Base-by-base conservation (phyloP, 73 alveolate genomes). In the Durusdinium trenchii region DNA sequence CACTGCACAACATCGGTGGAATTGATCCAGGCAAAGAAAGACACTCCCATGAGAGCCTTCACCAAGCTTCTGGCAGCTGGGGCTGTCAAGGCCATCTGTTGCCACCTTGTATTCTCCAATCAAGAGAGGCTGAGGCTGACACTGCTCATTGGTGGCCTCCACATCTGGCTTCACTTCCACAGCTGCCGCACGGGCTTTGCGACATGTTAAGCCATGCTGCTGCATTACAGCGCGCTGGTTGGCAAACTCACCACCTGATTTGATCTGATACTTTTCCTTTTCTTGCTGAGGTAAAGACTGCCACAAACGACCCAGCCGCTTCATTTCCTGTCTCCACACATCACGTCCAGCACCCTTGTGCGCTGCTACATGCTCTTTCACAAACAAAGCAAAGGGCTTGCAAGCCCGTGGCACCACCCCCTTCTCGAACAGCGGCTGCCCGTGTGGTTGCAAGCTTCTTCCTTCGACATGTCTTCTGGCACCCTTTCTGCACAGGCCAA, bases 31-130 rank as follows among this genome's bases (percentile, higher is more conserved):
- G 42, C 79, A 64, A 16, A 64, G 79, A 43, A 64, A 64, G n/a
- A 64, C 79, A 43, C 79, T 64, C 45, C 79, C 79, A 30, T 64
- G n/a, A 10, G 79, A 3, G 79, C 79, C 79, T 64, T 64, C 79
- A 0, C 79, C 79, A 7, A 64, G 79, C 45, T 3, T 38, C 10
- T 64, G 79, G 79, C 79, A 64, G n/a, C n/a, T 35, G 30, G 73
- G n/a, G n/a, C n/a, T 35, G 30, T 26, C 26, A 60, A 60, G 79
- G 79, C 79, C 79, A 1, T 64, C 42, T 10, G 79, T 30, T 43
- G n/a, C 36, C 43, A 64, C 79, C 42, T 64, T 64, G 79, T 26
- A 64, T 18, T 18, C 36, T 16, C 79, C 79, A 30, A 64, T 64
- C 79, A 26, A 32, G 42, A 30, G 2, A 18, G 79, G 79, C 28